phyloP scores from a whole-genome alignment of 2,329 filamentous ascomycete genomes.

The Camptophora hylomeconis region DNA sequence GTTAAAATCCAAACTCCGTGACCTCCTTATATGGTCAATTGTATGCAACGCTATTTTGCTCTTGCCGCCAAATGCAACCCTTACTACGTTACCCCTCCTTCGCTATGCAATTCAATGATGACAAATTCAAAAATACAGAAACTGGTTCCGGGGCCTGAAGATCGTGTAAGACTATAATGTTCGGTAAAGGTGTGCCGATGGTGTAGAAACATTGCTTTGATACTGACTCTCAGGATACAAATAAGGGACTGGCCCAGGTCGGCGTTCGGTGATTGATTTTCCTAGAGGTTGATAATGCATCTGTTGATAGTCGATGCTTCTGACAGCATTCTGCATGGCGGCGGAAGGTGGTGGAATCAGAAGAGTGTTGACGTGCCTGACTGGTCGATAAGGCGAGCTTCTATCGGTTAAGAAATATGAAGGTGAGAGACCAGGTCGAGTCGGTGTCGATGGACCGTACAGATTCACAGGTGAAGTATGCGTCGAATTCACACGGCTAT shows the following conservation, averaged over 20 bases:
- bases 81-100: too few relatives aligned
- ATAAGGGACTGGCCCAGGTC: slow-evolving; percentile 54
- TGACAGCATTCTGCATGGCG: slow-evolving; percentile 62
- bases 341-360: slow-evolving; percentile 73
- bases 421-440: slow-evolving; percentile 62
- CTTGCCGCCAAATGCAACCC: too few relatives aligned
- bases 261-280: slow-evolving; percentile 51
- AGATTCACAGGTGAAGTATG: slow-evolving; percentile 57
- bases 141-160: background rate
- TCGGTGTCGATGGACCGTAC: slow-evolving; percentile 45
- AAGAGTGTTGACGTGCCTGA: slow-evolving; percentile 81
- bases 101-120: slow-evolving; percentile 10
- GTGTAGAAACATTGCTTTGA: slow-evolving; percentile 17
- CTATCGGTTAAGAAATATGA: slow-evolving; percentile 78
- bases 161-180: slow-evolving; percentile 6
- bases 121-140: slow-evolving; percentile 1
- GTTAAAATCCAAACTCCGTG: too few relatives aligned
- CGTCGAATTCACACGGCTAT: slow-evolving; percentile 36
- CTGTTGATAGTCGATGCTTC: slow-evolving; percentile 51
- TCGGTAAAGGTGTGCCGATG: slow-evolving; percentile 12
- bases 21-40: too few relatives aligned
- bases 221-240: slow-evolving; percentile 30
- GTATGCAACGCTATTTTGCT: too few relatives aligned
- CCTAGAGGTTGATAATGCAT: slow-evolving; percentile 76
- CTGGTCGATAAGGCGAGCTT: slow-evolving; percentile 82